Base-by-base conservation (phyloP, 2,329 filamentous ascomycete species). In the Paecilomyces formosus region DNA sequence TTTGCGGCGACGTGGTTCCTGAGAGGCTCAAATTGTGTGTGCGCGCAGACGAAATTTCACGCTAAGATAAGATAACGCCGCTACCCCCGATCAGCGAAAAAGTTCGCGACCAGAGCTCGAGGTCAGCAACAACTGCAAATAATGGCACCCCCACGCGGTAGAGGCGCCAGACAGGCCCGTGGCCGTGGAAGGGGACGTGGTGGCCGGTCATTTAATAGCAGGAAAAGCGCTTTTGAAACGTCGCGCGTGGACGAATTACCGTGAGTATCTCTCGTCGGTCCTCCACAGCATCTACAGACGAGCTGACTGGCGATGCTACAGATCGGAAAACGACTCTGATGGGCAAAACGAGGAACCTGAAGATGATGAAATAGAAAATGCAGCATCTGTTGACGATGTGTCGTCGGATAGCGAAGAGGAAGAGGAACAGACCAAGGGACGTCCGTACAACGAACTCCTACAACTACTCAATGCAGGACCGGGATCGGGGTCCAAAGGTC, bases 391-490 rank as follows among this genome's bases (percentile, higher is more conserved):
- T 60, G 68, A 71, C 8, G 69, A 71, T 11, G 66, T 60, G 22
- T 78, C 79, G 1, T 72, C 70, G 28, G 76, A 73, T 22, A 76
- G 72, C 59, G 75, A 76, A 21, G 75, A 74, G 45, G 80, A 80
- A 53, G 77, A 80, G 54, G 77, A 80, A 30, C 61, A 72, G 54
- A 61, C 65, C 28, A 64, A 65, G 3, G 71, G 63, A 59, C 75
- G 72, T 31, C 79, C 83, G 9, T 88, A 87, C 67, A 82, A 79
- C 57, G 73, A 79, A 54, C 74, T 88, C 15, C 72, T 88, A 15
- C 79, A 84, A 61, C 77, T 84, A 1, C 77, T 87, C 22, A 76
- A 79, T 58, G 66, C 78, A 56, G 65, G 70, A 15, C 68, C 71
- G 15, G 71, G 53, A 3, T 18, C 39, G 6, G 50, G 74, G 12